Base-by-base conservation (phyloP, 2,329 filamentous ascomycete genomes). In the Apiospora rasikravindrae region DNA sequence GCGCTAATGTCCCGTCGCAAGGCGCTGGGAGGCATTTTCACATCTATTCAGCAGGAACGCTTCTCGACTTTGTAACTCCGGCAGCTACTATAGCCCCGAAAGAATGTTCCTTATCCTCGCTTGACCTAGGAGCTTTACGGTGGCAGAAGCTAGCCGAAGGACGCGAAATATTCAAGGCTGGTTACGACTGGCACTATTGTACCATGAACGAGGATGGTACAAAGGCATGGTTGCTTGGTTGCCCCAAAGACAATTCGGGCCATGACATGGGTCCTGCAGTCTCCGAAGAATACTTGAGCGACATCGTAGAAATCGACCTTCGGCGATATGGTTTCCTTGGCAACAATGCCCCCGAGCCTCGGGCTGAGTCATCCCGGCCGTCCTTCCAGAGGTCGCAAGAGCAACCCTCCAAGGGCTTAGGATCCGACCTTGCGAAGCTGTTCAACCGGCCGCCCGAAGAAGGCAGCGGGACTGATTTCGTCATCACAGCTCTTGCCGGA, bases 121-220 rank as follows among this genome's bases (percentile, higher is more conserved):
- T 99, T 37, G 96, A 99, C 77, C 86, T 99, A 14, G 92, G 93
- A 72, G 92, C 93, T 0, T 84, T 98, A 69, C 92, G 95, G 67
- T 99, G 96, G 96, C 95, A 98, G 82, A 97, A 95, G 80, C 87
- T 99, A 24, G 96, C 96, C 1, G 96, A 98, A 78, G 96, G 96
- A 4, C 93, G 94, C 69, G 96, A 99, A 80, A 92, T 99, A 45
- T 99, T 98, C 83, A 93, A 93, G 76, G 86, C 91, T 0, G 94
- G 93, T n/a, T 98, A 96, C 81, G 91, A 96, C 73, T 99, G 96
- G 96, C 96, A 98, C 81, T 99, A 99, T 80, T 98, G 96, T 81
- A 97, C 95, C 3, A 93, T 98, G 83, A 97, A 98, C 80, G 92
- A 96, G 73, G 94, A 97, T 77, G 96, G 96, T 7, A 98, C 96